Evolutionary conservation across 495 filamentous ascomycete species (phyloP).

Genomic region (Aeminium ludgeri): DNA sequence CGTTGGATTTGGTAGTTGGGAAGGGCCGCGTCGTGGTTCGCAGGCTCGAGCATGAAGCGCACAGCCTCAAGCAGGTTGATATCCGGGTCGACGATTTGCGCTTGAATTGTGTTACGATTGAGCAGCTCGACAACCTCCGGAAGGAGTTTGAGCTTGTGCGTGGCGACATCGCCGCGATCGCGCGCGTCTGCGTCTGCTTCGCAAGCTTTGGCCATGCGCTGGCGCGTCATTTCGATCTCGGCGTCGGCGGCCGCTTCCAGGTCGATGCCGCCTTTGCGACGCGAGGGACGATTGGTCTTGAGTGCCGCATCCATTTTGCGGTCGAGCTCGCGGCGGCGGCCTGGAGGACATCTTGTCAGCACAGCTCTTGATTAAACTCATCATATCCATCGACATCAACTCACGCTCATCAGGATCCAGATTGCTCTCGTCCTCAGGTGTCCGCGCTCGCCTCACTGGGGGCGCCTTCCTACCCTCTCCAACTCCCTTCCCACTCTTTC

Average conservation of each 20-base stretch:
- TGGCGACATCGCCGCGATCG: slow-evolving; percentile 57
- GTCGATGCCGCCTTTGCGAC: slow-evolving; percentile 47
- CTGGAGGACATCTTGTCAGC: slow-evolving; percentile 22
- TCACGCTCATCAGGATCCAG: slow-evolving; percentile 39
- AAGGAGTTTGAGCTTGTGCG: slow-evolving; percentile 86
- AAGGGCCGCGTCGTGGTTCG: slow-evolving; percentile 67
- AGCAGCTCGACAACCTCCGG: slow-evolving; percentile 79
- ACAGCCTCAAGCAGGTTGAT: slow-evolving; percentile 89
- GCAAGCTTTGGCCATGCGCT: slow-evolving; percentile 83
- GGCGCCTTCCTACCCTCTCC: slow-evolving; percentile 32
- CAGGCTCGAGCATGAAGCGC: slow-evolving; percentile 90
- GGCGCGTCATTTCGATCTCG: slow-evolving; percentile 73
- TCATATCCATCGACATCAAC: slow-evolving; percentile 7
- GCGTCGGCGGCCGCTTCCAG: slow-evolving; percentile 77
- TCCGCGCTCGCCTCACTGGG: slow-evolving; percentile 24
- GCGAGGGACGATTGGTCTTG: slow-evolving; percentile 55
- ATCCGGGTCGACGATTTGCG: slow-evolving; percentile 74
- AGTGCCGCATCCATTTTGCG: slow-evolving; percentile 71
- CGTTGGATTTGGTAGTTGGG: slow-evolving; percentile 96
- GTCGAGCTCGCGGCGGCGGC: slow-evolving; percentile 63
- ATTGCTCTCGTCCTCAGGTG: slow-evolving; percentile 35
- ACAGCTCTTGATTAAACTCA: background rate
- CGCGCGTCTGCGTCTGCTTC: slow-evolving; percentile 68
- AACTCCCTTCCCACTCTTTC: slow-evolving; percentile 28
- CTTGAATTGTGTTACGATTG: slow-evolving; percentile 71